Evolutionary conservation across 805 yeast genomes (phyloP).

Genomic region (Lachancea dasiensis): DNA sequence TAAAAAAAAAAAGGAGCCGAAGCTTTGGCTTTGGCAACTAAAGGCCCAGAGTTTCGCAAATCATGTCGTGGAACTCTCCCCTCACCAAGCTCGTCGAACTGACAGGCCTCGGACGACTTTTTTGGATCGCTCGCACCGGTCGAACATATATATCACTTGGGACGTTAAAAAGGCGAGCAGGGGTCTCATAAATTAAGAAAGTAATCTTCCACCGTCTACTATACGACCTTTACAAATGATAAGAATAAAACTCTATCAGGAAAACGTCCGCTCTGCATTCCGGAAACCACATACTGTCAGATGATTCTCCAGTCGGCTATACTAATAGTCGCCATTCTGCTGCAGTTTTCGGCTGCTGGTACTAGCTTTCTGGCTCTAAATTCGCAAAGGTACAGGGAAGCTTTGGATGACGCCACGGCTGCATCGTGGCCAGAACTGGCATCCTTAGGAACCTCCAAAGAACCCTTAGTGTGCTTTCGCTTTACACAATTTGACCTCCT

Average conservation of each 20-base stretch:
- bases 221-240: neutral
- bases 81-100: no score
- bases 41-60: no score
- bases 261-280: neutral
- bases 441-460: conserved; percentile 6
- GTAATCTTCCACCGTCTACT: no score
- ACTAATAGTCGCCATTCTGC: neutral
- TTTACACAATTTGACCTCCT: conserved; percentile 18
- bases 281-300: neutral
- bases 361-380: conserved; percentile 13
- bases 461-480: conserved; percentile 24
- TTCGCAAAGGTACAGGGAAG: conserved; percentile 11
- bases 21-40: no score
- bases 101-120: no score
- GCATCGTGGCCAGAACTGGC: conserved; percentile 7
- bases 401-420: conserved; percentile 7
- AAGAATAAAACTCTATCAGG: neutral
- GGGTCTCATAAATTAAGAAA: conserved; percentile 1
- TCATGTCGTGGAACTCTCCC: no score
- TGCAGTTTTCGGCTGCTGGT: conserved; percentile 7
- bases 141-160: no score
- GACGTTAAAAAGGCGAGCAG: conserved; percentile 1
- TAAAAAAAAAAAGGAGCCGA: no score
- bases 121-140: no score
- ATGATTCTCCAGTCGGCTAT: conserved; percentile 5